Evolutionary conservation across 2,329 filamentous ascomycete genomes (phyloP), one percentile per base, ranked within the genome.

Genomic region (Sordariomycetes sp.): DNA sequence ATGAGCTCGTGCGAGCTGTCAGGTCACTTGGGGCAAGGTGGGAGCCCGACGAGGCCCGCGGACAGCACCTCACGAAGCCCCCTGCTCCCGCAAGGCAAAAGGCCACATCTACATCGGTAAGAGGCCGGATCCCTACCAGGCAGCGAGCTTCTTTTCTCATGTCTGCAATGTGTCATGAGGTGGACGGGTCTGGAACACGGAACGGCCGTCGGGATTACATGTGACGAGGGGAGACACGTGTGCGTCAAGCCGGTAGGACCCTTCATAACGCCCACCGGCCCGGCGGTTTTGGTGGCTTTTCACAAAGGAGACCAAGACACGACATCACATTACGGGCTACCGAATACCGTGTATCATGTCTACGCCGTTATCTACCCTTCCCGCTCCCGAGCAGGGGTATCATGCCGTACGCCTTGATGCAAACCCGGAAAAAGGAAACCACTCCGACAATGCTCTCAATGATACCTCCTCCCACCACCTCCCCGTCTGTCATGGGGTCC

Each of bases 391-490:
- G 22, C 20, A 22, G 22, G 45, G 45, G 34, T 36, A 53, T 53
- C 52, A 34, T 53, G 20, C 52, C 52, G 22, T 53, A 32, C 28
- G 17, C 24, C 22, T 10, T 20, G 10, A 50, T 36, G 17, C 22
- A 56, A 39, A n/a, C 50, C 34, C 32, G 35, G 8, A 39, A 42
- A 39, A 24, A 20, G 5, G 8, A n/a, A 25, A 42, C 15, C 39
- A 45, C 39, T n/a, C 39, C 5, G 10, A 12, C 12, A 45, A 45
- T n/a, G n/a, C 6, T 17, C 39, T 45, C 39, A 45, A 17, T 56
- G 55, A 39, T 52, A 52, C 17, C 55, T 45, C 45, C 58, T 35
- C 8, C 58, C 51, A 7, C 57, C 52, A 7, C 60, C 56, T 59
- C 60, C 28, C 62, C 51, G 32, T 24, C 53, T 39, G n/a, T 56